Evolutionary conservation across 176 grass and related monocot genomes (phyloP).

Genomic region (Chrysopogon serrulatus): DNA sequence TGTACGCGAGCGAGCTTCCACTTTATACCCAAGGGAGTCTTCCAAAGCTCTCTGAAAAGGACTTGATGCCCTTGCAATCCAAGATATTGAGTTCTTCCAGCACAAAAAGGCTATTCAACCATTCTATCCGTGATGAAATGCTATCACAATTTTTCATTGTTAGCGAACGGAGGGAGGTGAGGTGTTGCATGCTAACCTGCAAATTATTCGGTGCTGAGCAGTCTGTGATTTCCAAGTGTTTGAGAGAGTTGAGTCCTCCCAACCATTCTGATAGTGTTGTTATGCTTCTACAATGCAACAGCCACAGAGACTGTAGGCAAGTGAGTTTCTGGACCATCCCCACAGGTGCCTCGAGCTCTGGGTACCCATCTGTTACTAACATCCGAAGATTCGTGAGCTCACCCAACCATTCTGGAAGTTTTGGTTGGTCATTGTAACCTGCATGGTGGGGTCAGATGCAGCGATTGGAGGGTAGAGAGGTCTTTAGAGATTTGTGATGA

Average conservation of each 20-base stretch:
- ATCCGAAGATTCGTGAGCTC: not conserved
- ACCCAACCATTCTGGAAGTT: no score
- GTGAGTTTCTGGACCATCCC: not conserved
- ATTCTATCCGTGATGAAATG: not conserved
- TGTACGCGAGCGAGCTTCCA: slow-evolving; percentile 3
- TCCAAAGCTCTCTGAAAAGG: not conserved
- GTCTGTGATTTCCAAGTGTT: not conserved
- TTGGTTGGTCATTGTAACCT: not conserved
- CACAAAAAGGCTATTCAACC: not conserved
- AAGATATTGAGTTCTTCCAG: not conserved
- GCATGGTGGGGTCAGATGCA: not conserved
- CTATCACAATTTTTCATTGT: not conserved
- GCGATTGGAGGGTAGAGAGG: not conserved
- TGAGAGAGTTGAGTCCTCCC: not conserved
- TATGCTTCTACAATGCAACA: not conserved
- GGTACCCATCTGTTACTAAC: not conserved
- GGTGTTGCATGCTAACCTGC: not conserved
- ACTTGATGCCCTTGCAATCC: not conserved
- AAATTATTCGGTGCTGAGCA: not conserved
- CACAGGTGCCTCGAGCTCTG: not conserved
- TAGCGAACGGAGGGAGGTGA: not conserved
- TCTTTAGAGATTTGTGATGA: not conserved
- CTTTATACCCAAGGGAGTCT: not conserved
- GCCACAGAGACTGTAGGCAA: not conserved
- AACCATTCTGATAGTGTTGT: not conserved